These are phyloP conservation scores for Vitis riparia DNA, from an alignment of 164 flowering plant species.

Conservation along the genomic window DNA sequence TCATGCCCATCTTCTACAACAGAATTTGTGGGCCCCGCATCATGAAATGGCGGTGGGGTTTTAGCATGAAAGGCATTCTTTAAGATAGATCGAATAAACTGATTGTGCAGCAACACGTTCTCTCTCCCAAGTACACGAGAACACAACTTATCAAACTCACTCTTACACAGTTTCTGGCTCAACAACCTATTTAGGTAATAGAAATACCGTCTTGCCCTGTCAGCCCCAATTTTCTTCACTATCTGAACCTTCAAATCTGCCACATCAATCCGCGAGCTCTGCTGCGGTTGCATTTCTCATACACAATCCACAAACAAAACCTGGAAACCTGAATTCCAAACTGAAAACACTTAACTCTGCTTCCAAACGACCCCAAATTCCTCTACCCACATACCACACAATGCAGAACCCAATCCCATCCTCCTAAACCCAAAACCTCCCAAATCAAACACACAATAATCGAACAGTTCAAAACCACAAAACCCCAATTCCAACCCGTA, in stretches of 20 bases:
- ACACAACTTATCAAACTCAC: slow-evolving; percentile 77
- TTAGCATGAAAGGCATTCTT: slow-evolving; percentile 74
- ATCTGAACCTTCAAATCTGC: slow-evolving; percentile 75
- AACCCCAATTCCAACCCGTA: slow-evolving; percentile 20
- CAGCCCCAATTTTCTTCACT: slow-evolving; percentile 83
- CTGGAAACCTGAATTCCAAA: slow-evolving; percentile 8
- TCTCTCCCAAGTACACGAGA: slow-evolving; percentile 67
- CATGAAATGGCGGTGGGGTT: slow-evolving; percentile 55
- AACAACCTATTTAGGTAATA: slow-evolving; percentile 60
- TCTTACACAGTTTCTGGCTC: slow-evolving; percentile 74
- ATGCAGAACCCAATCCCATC: slow-evolving; percentile 2
- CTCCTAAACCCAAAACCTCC: slow-evolving; percentile 9
- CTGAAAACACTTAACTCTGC: slow-evolving; percentile 4
- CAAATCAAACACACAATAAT: slow-evolving; percentile 14
- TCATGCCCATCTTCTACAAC: slow-evolving; percentile 46
- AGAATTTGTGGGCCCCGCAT: slow-evolving; percentile 39
- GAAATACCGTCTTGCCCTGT: slow-evolving; percentile 72
- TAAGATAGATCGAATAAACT: slow-evolving; percentile 72
- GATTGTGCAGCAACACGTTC: slow-evolving; percentile 78
- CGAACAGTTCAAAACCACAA: slow-evolving; percentile 11
- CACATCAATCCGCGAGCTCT: slow-evolving; percentile 64
- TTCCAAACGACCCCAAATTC: slow-evolving; percentile 14
- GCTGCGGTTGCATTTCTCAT: slow-evolving; percentile 80
- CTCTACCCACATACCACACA: slow-evolving; percentile 11
- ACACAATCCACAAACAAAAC: slow-evolving; percentile 23